Conservation (phyloP, 805 yeast species). For the Hanseniaspora occidentalis region DNA sequence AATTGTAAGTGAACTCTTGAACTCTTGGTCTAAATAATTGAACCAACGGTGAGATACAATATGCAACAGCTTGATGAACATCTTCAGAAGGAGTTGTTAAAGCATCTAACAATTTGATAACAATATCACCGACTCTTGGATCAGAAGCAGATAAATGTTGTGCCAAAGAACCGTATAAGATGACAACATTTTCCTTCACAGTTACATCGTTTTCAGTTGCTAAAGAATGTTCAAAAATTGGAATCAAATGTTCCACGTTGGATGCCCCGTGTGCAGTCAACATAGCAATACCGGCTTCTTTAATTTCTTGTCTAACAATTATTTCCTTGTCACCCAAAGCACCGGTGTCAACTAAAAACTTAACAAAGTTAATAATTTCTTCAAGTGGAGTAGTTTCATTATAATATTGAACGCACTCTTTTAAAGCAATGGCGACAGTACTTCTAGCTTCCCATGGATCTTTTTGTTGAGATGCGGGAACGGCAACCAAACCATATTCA, state of each 20-base stretch:
- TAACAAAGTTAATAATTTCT: constrained; percentile 42
- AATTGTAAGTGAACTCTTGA: constrained; percentile 39
- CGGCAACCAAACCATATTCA: constrained; percentile 65
- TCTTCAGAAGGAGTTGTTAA: constrained; percentile 80
- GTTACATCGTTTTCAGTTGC: constrained; percentile 25
- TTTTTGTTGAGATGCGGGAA: constrained; percentile 43
- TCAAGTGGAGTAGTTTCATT: constrained; percentile 30
- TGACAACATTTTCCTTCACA: constrained; percentile 68
- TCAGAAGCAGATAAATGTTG: constrained; percentile 65
- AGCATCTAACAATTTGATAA: constrained; percentile 59
- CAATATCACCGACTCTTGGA: constrained; percentile 48
- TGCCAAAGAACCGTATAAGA: constrained; percentile 84
- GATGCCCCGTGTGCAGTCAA: constrained; percentile 53
- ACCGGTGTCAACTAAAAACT: constrained; percentile 46
- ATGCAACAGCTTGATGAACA: constrained; percentile 80
- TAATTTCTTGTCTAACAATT: constrained; percentile 67
- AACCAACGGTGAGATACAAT: constrained; percentile 77
- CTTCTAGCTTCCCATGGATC: constrained; percentile 82
- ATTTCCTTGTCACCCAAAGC: constrained; percentile 68
- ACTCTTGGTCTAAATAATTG: constrained; percentile 38
- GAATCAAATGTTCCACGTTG: constrained; percentile 61
- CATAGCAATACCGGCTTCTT: constrained; percentile 76
- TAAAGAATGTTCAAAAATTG: constrained; percentile 65
- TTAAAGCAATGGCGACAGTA: constrained; percentile 62
- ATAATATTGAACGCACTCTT: constrained; percentile 18